Conservation (phyloP, 257 asterid genomes). For the Catharanthus roseus region DNA sequence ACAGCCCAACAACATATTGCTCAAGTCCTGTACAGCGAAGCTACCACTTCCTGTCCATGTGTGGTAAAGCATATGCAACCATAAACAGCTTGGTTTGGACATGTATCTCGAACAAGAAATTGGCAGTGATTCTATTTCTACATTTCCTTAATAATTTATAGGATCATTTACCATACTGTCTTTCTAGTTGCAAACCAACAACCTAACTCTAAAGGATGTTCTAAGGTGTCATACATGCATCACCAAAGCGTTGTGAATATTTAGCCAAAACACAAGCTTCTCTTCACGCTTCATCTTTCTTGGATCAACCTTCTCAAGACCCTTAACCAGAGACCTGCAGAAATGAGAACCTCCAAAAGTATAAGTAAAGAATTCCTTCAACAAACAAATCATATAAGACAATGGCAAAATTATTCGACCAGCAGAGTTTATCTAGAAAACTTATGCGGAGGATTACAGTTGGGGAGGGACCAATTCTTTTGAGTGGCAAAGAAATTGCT, state of each 20-base stretch:
- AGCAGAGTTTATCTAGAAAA: background rate
- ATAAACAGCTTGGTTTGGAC: background rate
- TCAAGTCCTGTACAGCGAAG: background rate
- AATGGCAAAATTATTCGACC: background rate
- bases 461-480: background rate
- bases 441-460: background rate
- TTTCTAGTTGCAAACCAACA: background rate
- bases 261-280: constrained; percentile 82
- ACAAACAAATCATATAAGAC: background rate
- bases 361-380: background rate
- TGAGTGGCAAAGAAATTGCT: too few relatives aligned
- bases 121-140: background rate
- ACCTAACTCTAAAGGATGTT: background rate
- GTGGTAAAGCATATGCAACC: background rate
- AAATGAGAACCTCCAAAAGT: constrained; percentile 9
- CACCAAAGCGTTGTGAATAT: constrained; percentile 84
- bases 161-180: background rate
- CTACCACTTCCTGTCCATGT: background rate
- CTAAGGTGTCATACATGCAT: constrained; percentile 63
- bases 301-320: constrained; percentile 75
- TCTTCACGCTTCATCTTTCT: constrained; percentile 76
- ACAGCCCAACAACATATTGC: background rate
- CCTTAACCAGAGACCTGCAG: constrained; percentile 67
- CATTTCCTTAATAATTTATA: background rate
- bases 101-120: background rate